Evolutionary conservation across 2,329 filamentous ascomycete species (phyloP).

Genomic region (Calonectria naviculata): DNA sequence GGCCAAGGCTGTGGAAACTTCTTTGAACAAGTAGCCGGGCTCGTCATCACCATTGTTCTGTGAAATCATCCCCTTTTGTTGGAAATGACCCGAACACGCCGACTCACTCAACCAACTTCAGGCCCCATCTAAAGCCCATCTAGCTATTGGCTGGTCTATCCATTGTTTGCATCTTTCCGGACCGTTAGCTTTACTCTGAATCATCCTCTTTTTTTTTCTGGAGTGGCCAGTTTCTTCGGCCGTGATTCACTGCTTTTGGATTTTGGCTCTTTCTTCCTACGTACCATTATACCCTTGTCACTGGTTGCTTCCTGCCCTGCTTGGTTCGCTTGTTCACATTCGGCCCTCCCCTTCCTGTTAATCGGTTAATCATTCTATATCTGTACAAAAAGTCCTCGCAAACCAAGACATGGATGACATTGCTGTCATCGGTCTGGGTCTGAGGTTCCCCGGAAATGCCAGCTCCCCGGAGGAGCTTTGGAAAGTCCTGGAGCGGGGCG

Average conservation of each 20-base stretch:
- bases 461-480: conserved; percentile 57
- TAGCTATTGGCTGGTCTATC: not conserved
- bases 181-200: not conserved
- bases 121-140: not conserved
- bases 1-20: not conserved
- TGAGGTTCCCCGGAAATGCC: conserved; percentile 63
- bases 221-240: not conserved
- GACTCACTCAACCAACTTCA: not conserved
- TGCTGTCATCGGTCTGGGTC: conserved; percentile 62
- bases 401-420: conserved; percentile 53
- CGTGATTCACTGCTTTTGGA: not conserved
- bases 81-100: not conserved
- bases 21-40: not conserved
- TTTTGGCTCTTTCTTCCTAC: not conserved
- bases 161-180: not conserved
- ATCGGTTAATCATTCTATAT: not conserved
- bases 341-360: not conserved
- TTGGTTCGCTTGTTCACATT: not conserved
- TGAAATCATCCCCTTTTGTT: not conserved
- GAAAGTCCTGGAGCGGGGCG: conserved; percentile 56
- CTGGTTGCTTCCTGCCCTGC: not conserved
- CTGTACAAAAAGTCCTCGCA: not conserved
- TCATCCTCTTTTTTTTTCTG: not conserved
- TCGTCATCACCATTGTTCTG: not conserved
- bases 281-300: not conserved